Evolutionary conservation across 345 rosid species (phyloP).

Genomic region (Ricinus communis): DNA sequence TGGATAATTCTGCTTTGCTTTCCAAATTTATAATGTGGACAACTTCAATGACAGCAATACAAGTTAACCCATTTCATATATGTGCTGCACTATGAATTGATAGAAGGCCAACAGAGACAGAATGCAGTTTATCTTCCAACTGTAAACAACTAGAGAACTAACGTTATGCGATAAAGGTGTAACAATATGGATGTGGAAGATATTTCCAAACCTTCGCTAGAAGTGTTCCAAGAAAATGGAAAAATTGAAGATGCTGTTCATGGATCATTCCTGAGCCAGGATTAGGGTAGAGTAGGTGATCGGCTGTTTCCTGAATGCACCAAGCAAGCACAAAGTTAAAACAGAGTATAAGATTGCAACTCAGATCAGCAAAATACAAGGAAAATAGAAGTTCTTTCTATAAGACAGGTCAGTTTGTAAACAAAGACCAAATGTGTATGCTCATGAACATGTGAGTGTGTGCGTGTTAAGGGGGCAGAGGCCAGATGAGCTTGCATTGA

Average conservation of each 20-base stretch:
- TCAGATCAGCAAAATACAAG: not conserved
- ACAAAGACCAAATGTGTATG: not conserved
- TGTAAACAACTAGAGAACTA: not conserved
- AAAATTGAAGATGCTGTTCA: slow-evolving; percentile 95
- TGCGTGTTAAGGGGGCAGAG: not conserved
- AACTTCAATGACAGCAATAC: not conserved
- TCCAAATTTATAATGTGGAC: not conserved
- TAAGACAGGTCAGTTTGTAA: not conserved
- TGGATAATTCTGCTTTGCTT: not conserved
- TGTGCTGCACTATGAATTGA: not conserved
- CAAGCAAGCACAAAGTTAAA: not conserved
- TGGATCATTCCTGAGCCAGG: slow-evolving; percentile 98
- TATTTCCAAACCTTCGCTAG: slow-evolving; percentile 70
- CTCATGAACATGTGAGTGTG: not conserved
- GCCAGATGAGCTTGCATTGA: not conserved
- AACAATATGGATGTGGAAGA: not conserved
- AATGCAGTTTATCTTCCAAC: not conserved
- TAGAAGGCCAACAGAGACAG: not conserved
- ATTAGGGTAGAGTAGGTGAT: slow-evolving; percentile 95
- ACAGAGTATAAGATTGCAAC: not conserved
- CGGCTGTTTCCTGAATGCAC: slow-evolving; percentile 76
- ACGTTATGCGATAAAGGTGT: not conserved
- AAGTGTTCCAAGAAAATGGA: slow-evolving; percentile 90
- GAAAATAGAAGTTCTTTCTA: not conserved
- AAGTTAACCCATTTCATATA: not conserved